Evolutionary conservation across 331 rosid species (phyloP).

Genomic region (Phaseolus coccineus): DNA sequence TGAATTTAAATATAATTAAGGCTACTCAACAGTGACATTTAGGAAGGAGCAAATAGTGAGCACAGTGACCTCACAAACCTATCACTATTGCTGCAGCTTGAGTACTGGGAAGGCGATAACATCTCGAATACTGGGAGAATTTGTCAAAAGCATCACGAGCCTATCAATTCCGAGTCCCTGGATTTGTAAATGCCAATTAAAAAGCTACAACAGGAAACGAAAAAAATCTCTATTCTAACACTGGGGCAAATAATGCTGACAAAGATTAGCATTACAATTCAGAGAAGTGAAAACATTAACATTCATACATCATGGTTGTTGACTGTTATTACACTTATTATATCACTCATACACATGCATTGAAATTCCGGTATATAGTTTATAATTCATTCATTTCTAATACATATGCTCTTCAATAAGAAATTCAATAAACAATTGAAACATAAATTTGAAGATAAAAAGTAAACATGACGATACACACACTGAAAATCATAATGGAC

Average conservation of each 20-base stretch:
- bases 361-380: neutral
- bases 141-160: slow-evolving; percentile 93
- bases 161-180: slow-evolving; percentile 99
- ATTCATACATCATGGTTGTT: slow-evolving; percentile 4
- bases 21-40: neutral
- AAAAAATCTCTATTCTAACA: neutral
- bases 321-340: neutral
- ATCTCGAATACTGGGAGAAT: slow-evolving; percentile 92
- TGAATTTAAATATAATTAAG: slow-evolving; percentile 22
- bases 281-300: neutral
- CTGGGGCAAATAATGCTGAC: neutral
- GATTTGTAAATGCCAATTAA: slow-evolving; percentile 39
- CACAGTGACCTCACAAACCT: slow-evolving; percentile 4
- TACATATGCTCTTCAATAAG: neutral
- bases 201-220: slow-evolving; percentile 3
- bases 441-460: slow-evolving; percentile 4
- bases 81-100: slow-evolving; percentile 66
- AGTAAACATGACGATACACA: neutral
- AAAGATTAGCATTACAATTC: neutral
- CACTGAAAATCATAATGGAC: slow-evolving; percentile 18
- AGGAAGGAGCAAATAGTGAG: slow-evolving; percentile 11
- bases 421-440: neutral
- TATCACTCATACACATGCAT: neutral
- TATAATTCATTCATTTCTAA: slow-evolving; percentile 1
- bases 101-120: slow-evolving; percentile 98